Conservation (phyloP, 1,284 basidiomycete species). For the Termitomyces sp. region DNA sequence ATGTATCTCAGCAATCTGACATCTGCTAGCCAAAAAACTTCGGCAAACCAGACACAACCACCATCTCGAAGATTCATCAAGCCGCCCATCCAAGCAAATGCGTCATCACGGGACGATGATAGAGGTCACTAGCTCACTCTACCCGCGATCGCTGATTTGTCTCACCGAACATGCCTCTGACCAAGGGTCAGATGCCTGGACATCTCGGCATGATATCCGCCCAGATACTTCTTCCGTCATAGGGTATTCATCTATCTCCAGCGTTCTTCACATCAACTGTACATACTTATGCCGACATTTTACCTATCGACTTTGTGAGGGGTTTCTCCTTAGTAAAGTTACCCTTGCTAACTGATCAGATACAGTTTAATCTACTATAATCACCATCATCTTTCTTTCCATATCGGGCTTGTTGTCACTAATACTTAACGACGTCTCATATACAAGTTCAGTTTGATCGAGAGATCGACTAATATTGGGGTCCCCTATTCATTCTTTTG, state of each 20-base stretch:
- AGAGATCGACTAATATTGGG: neutral
- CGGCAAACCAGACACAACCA: constrained; percentile 10
- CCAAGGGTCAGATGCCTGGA: constrained; percentile 11
- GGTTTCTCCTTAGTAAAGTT: neutral
- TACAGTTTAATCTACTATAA: constrained; percentile 10
- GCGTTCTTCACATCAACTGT: constrained; percentile 8
- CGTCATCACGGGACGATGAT: constrained; percentile 18
- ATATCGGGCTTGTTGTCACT: neutral
- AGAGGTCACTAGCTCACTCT: constrained; percentile 13
- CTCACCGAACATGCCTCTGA: constrained; percentile 4
- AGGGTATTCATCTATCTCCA: neutral
- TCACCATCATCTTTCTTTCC: neutral
- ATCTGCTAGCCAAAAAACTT: constrained; percentile 7
- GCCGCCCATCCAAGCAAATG: constrained; percentile 7
- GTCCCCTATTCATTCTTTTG: neutral
- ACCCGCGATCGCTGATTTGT: constrained; percentile 15
- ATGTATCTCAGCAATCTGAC: constrained; percentile 12
- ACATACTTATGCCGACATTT: constrained; percentile 10
- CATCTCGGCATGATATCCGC: constrained; percentile 1
- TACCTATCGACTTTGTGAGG: constrained; percentile 12
- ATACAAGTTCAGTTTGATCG: neutral
- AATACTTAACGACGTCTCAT: neutral
- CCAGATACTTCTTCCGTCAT: constrained; percentile 5
- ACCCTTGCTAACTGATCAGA: constrained; percentile 6
- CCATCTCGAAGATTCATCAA: constrained; percentile 18